Evolutionary conservation across 2,329 filamentous ascomycete genomes (phyloP), one percentile per base, ranked within the genome.

Genomic region (Decorospora gaudefroyi): DNA sequence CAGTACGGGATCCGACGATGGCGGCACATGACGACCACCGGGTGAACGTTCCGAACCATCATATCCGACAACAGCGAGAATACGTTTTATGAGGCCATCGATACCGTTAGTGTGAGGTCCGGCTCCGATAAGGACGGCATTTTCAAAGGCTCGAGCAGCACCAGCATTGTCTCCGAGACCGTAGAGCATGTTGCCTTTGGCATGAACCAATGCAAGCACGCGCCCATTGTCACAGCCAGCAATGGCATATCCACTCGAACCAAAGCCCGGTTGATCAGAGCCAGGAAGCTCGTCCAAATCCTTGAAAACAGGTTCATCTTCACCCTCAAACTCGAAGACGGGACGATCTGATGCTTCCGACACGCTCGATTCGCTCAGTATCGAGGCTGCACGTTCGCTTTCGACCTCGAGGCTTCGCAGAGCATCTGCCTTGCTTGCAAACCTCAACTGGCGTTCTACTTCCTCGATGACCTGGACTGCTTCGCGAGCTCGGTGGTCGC

Each of bases 131-230:
- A 96, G 73, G 3, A 99, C 90, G 0, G 91, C 92, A 68, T 96
- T 90, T 68, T 99, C 93, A 59, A 99, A 99, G 3, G 93, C 90
- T 58, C 84, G 82, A 1, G 92, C 90, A 28, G 93, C 93, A 27
- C 79, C 82, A 26, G 79, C 77, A 53, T 93, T 87, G 55, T 96
- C 86, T 31, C 92, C 92, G 19, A 95, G 74, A 17, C 88, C 84
- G 71, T 99, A 99, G 1, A 97, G 78, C 86, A 97, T 95, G 52
- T 97, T 97, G n/a, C 92, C 93, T 70, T 97, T 99, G 13, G 92
- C 91, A 71, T 99, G 93, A 27, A 97, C 84, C 11, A 99, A 78
- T n/a, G 90, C 88, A 30, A 99, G 79, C 62, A 99, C 90, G 47
- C 93, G 83, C 6, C 92, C 93, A 65, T 96, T 97, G 57, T 99